These are phyloP conservation scores for Plasmopara viticola DNA, from an alignment of 352 stramenopile species.

Conservation along the genomic window DNA sequence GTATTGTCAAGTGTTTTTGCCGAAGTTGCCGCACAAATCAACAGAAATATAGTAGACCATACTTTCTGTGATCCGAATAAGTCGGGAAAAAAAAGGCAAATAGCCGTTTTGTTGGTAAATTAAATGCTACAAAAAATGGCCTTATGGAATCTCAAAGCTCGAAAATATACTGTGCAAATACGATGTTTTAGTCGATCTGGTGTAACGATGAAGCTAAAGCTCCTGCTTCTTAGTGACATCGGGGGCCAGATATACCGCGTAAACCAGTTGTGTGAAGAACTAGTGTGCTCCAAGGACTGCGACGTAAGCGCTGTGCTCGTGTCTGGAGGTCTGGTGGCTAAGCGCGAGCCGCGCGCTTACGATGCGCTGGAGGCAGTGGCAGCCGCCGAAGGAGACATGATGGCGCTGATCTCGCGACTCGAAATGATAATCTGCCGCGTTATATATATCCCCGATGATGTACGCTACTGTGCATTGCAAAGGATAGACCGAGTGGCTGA, in stretches of 20 bases:
- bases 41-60: too few species aligned
- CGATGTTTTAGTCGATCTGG: too few species aligned
- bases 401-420: constrained; percentile 79
- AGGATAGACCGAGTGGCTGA: constrained; percentile 4
- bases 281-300: constrained; percentile 58
- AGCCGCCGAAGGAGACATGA: constrained; percentile 84
- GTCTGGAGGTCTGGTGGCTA: constrained; percentile 52
- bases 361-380: constrained; percentile 50
- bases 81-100: too few species aligned
- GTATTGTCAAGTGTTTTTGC: too few species aligned
- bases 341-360: constrained; percentile 41
- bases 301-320: constrained; percentile 76
- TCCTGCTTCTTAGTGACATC: constrained; percentile 72
- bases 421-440: constrained; percentile 85
- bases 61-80: too few species aligned
- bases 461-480: constrained; percentile 13
- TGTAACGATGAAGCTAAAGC: constrained; percentile 33
- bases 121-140: too few species aligned
- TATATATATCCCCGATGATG: constrained; percentile 69
- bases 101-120: too few species aligned
- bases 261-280: constrained; percentile 70
- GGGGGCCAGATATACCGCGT: constrained; percentile 54
- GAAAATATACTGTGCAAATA: too few species aligned
- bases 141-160: too few species aligned
- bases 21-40: too few species aligned